Conservation (phyloP, 1,284 basidiomycete genomes). For the Rhodofomes roseus region DNA sequence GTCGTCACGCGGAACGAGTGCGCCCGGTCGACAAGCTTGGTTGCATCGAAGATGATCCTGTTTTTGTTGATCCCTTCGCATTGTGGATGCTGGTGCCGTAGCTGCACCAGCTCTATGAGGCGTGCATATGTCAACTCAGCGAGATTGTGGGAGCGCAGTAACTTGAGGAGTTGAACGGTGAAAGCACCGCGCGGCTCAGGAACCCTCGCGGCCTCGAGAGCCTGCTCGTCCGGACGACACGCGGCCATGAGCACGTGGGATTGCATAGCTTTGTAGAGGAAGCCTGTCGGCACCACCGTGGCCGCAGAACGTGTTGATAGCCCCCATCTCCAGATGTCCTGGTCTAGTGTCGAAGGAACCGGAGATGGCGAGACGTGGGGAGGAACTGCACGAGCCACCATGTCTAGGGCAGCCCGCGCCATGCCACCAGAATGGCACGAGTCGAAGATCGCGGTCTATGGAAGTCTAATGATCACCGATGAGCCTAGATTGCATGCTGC, state of each 20-base stretch:
- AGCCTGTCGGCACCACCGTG: not conserved
- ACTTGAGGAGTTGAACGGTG: not conserved
- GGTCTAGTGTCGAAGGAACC: not conserved
- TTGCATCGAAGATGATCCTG: constrained; percentile 8
- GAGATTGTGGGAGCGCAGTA: not conserved
- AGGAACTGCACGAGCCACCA: not conserved
- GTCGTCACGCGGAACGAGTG: not conserved
- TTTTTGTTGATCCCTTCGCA: constrained; percentile 12
- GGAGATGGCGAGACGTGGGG: not conserved
- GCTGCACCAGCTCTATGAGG: not conserved
- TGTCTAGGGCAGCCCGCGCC: not conserved
- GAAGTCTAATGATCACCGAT: not conserved
- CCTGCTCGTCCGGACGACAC: constrained; percentile 8
- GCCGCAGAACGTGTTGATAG: not conserved
- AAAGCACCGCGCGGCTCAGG: constrained; percentile 1
- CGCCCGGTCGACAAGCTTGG: not conserved
- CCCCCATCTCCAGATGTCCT: not conserved
- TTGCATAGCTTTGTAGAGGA: constrained; percentile 6
- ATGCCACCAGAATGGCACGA: constrained; percentile 13
- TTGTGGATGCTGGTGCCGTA: constrained; percentile 11
- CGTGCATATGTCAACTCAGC: not conserved
- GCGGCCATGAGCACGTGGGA: constrained; percentile 14
- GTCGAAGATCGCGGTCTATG: constrained; percentile 10
- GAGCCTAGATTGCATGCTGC: no score
- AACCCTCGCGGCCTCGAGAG: not conserved